Evolutionary conservation across 495 filamentous ascomycete genomes (phyloP).

Genomic region (Hypoxylon subgilvum): DNA sequence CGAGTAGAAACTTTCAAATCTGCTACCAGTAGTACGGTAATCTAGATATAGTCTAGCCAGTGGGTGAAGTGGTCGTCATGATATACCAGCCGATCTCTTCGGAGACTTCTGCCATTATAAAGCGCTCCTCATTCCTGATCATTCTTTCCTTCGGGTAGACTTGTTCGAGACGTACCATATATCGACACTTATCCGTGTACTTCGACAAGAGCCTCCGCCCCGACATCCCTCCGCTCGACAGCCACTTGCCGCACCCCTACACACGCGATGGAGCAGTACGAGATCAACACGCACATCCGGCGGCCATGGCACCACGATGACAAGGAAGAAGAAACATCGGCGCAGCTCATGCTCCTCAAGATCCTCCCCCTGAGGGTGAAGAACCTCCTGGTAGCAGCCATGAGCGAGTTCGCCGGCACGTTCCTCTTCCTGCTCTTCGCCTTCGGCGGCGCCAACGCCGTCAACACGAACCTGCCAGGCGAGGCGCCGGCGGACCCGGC

Average conservation of each 20-base stretch:
- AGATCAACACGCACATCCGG: conserved; percentile 20
- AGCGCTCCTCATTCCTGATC: too few relatives aligned
- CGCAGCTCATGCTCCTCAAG: conserved; percentile 1
- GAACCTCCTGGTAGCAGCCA: conserved; percentile 63
- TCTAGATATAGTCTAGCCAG: neutral
- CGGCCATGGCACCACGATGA: conserved; percentile 10
- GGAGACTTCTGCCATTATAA: neutral
- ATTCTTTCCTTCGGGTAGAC: too few relatives aligned
- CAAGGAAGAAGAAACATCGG: neutral
- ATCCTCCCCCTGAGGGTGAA: conserved; percentile 14
- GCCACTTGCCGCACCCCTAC: too few relatives aligned
- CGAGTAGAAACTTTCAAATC: too few relatives aligned
- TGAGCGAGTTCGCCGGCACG: conserved; percentile 80
- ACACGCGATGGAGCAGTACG: conserved; percentile 19
- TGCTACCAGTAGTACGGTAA: too few relatives aligned
- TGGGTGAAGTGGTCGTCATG: neutral
- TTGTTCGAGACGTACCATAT: too few relatives aligned
- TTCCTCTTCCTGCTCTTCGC: conserved; percentile 85
- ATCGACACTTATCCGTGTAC: too few relatives aligned
- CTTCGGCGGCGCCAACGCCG: conserved; percentile 78
- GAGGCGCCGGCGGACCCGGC: conserved; percentile 44
- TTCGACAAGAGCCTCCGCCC: too few relatives aligned
- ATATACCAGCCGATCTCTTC: too few relatives aligned
- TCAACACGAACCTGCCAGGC: conserved; percentile 55
- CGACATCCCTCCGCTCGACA: too few relatives aligned